Evolutionary conservation across 108 stramenopile genomes (phyloP).

Genomic region (Mediolabrus comicus): DNA sequence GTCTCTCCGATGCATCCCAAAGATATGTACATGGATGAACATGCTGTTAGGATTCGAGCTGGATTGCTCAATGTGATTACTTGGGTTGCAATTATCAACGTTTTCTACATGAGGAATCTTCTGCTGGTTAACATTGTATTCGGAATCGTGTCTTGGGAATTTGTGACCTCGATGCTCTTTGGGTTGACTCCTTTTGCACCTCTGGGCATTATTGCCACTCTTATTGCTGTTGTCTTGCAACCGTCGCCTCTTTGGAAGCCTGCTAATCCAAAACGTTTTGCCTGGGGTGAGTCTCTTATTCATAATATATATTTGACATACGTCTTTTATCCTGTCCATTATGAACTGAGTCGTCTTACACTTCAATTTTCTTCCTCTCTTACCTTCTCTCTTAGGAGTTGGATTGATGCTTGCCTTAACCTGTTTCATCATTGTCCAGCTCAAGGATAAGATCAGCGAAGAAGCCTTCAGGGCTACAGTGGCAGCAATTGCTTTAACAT

Average conservation of each 20-base stretch:
- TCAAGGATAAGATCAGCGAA: conserved; percentile 27
- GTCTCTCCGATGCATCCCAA: conserved; percentile 29
- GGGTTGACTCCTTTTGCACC: conserved; percentile 60
- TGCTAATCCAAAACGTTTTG: conserved; percentile 58
- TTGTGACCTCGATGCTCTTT: conserved; percentile 33
- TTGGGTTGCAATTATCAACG: conserved; percentile 58
- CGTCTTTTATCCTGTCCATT: no score
- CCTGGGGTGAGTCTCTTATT: conserved; percentile 45
- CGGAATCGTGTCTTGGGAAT: conserved; percentile 45
- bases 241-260: conserved; percentile 54
- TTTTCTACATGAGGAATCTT: conserved; percentile 39
- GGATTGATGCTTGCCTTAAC: conserved; percentile 42
- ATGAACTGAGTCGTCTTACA: no score
- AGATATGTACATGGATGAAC: conserved; percentile 64
- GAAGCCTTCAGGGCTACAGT: conserved; percentile 13
- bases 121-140: conserved; percentile 33
- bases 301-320: no score
- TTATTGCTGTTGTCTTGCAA: conserved; percentile 34
- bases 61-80: conserved; percentile 56
- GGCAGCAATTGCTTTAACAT: conserved; percentile 29
- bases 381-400: conserved; percentile 3
- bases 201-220: conserved; percentile 37
- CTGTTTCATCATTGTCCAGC: conserved; percentile 30
- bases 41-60: conserved; percentile 55
- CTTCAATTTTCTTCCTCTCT: neutral